Percentiles rank a stretch among this genome's conserved stretches.
phyloP scores from a whole-genome alignment of 371 early-diverging fungal genomes.

The Mucor circinelloides region DNA sequence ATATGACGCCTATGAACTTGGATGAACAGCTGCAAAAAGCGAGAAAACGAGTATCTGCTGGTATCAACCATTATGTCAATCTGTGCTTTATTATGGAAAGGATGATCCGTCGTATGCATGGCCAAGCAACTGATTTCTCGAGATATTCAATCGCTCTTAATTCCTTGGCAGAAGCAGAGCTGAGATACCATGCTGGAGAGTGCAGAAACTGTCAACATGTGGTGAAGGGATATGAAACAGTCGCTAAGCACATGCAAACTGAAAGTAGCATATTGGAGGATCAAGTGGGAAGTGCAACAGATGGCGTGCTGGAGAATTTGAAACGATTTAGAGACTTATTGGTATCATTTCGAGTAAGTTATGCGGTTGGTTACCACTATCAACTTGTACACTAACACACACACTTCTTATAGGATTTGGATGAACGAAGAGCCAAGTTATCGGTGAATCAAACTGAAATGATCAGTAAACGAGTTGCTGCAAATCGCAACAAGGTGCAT shows the following conservation, averaged over 20 bases:
- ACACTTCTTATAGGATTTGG: conserved; percentile 25
- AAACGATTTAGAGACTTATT: conserved; percentile 74
- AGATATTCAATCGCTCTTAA: conserved; percentile 59
- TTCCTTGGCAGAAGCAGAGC: conserved; percentile 62
- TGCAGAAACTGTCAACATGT: conserved; percentile 64
- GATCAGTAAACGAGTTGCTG: conserved; percentile 35
- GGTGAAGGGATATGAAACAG: conserved; percentile 60
- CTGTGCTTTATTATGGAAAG: conserved; percentile 70
- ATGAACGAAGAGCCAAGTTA: conserved; percentile 34
- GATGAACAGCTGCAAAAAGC: conserved; percentile 58
- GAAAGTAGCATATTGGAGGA: conserved; percentile 58
- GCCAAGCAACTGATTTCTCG: conserved; percentile 59
- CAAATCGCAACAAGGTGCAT: conserved; percentile 41
- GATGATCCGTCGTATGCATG: conserved; percentile 67
- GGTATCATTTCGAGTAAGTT: conserved; percentile 59
- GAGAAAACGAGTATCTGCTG: conserved; percentile 51
- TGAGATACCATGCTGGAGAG: conserved; percentile 63
- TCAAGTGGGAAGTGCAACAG: conserved; percentile 47
- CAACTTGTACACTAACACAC: background rate
- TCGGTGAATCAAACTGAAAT: conserved; percentile 42
- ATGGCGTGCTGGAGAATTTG: conserved; percentile 66
- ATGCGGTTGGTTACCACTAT: background rate
- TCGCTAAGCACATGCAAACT: conserved; percentile 61
- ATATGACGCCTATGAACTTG: conserved; percentile 47
- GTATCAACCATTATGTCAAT: conserved; percentile 63